Base-by-base conservation (phyloP, 164 flowering plant genomes). In the Piper betle region DNA sequence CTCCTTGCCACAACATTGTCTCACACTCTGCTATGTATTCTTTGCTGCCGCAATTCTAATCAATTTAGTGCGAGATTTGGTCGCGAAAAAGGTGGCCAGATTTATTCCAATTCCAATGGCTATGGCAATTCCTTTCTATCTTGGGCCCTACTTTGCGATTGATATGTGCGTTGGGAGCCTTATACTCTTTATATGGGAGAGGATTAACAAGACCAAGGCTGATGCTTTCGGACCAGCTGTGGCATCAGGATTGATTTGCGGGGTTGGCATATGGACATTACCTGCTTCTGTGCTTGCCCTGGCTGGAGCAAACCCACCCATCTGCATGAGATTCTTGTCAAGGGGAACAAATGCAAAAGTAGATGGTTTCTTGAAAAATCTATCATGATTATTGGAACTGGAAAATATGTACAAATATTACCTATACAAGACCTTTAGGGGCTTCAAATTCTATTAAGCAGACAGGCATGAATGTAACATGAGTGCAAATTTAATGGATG, bases 31-130 rank as follows among this genome's bases (percentile, higher is more conserved):
- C 65, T 74, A 66, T 42, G 71, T 65, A 7, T 80, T 78, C 70
- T 82, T 82, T 40, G 61, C 63, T 0, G 78, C 52, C 0, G 85
- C 85, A n/a, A 61, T 79, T 50, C 61, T 70, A 19, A 68, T 82
- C 61, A 78, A 82, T 58, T 59, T 48, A 1, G 57, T 78, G 13
- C 69, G 73, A 62, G 81, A 78, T 37, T 4, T 37, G 1, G 60
- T 63, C 3, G 76, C 79, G 39, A 72, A 68, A 55, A 76, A 68
- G 52, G 60, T 57, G 59, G 67, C 79, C 0, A 68, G 62, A 62
- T 82, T 57, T 46, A 79, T 82, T 52, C 83, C 83, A 19, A 65
- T 79, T 8, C 85, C 85, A n/a, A 79, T 81, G 83, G 83, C 83
- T 12, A 78, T 81, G 85, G 85, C 85, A 4, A 81, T 81, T 38